phyloP scores from a whole-genome alignment of 345 rosid genomes.

The Eucalyptus polybractea region DNA sequence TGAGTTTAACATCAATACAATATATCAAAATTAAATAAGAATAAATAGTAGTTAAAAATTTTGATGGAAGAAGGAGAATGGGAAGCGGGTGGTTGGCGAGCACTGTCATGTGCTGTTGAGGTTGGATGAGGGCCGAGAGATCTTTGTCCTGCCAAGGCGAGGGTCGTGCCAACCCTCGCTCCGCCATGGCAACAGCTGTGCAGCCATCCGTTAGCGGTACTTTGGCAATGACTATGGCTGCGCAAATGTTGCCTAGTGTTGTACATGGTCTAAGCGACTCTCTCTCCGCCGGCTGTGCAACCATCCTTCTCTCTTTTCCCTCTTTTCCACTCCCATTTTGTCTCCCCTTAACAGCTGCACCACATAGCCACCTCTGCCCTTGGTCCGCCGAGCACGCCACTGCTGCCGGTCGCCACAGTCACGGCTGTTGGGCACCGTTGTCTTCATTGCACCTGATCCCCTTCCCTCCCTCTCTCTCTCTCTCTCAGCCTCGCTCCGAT shows the following conservation, averaged over 20 bases:
- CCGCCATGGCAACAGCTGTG: neutral
- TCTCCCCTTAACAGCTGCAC: too few relatives aligned
- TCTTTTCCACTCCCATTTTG: too few relatives aligned
- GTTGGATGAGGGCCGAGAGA: neutral
- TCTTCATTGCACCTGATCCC: too few relatives aligned
- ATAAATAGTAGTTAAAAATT: neutral
- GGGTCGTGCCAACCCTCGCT: neutral
- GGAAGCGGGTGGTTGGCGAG: neutral
- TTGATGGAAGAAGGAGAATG: neutral
- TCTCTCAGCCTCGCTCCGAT: too few relatives aligned
- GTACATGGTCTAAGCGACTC: neutral
- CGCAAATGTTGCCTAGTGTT: neutral
- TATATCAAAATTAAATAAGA: neutral
- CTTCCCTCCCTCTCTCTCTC: too few relatives aligned
- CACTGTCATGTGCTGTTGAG: neutral
- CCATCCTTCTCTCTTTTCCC: too few relatives aligned
- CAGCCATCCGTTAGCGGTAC: neutral
- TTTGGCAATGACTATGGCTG: neutral
- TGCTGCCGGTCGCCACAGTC: too few relatives aligned
- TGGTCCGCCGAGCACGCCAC: too few relatives aligned
- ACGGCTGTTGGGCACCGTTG: too few relatives aligned
- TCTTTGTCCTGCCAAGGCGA: neutral
- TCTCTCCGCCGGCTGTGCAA: neutral
- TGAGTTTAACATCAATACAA: neutral
- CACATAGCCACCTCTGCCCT: too few relatives aligned